These are phyloP conservation scores for Vachellia collinsii DNA, from an alignment of 306 rosid species.

Conservation along the genomic window DNA sequence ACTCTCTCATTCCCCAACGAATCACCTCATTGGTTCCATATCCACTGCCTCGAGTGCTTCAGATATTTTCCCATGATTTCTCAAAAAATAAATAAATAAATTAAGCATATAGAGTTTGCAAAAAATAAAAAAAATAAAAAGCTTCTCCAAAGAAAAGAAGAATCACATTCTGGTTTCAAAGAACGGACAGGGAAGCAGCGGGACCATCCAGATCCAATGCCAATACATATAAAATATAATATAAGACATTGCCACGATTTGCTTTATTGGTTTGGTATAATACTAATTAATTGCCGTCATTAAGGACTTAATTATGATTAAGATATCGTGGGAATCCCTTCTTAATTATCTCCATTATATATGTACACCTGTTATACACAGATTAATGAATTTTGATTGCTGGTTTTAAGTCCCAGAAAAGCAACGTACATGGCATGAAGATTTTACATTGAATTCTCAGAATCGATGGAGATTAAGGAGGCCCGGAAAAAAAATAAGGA, in stretches of 20 bases:
- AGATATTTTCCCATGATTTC: conserved; percentile 42
- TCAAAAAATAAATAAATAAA: neutral
- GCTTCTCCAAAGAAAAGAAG: conserved; percentile 22
- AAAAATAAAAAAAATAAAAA: conserved; percentile 3
- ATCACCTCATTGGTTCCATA: conserved; percentile 36
- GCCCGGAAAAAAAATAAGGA: neutral
- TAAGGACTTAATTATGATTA: conserved; percentile 47
- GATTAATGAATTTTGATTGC: conserved; percentile 32
- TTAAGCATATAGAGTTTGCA: neutral
- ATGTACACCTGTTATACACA: conserved; percentile 16
- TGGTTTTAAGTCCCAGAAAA: conserved; percentile 33
- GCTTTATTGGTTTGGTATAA: neutral
- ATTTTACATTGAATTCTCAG: conserved; percentile 28
- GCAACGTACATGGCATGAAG: conserved; percentile 20
- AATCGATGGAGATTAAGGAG: neutral
- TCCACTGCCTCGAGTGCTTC: conserved; percentile 46
- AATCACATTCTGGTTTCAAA: conserved; percentile 52
- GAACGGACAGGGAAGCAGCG: conserved; percentile 37
- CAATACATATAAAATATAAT: conserved; percentile 31
- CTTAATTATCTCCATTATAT: neutral
- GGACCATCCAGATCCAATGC: conserved; percentile 48
- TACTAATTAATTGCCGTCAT: conserved; percentile 34
- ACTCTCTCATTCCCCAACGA: conserved; percentile 37
- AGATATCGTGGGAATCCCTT: conserved; percentile 40
- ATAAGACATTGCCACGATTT: conserved; percentile 33